Conservation (phyloP, 2,329 filamentous ascomycete species). For the Pyrenochaeta sp. region DNA sequence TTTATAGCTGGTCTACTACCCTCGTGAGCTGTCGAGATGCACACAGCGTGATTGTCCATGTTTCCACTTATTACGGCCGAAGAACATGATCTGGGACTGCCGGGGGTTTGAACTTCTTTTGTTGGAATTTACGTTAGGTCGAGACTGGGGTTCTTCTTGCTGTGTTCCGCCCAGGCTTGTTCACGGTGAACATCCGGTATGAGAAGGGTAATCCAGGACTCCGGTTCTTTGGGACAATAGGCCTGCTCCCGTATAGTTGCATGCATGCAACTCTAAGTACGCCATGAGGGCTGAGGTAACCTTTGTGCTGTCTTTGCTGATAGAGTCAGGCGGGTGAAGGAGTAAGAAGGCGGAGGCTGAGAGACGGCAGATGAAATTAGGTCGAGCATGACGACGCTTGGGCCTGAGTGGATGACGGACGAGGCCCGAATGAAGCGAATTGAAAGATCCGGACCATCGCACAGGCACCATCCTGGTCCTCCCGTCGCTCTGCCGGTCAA, state of each 20-base stretch:
- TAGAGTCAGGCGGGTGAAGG: neutral
- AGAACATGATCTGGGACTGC: too few species aligned
- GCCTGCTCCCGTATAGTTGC: neutral
- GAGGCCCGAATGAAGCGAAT: neutral
- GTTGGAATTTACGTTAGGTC: too few species aligned
- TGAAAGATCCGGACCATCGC: neutral
- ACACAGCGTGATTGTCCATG: too few species aligned
- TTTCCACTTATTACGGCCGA: too few species aligned
- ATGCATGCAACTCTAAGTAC: neutral
- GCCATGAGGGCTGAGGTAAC: too few species aligned
- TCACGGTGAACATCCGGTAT: neutral
- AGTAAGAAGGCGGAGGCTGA: neutral
- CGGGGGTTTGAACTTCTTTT: too few species aligned
- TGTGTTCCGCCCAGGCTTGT: neutral
- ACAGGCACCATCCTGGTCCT: neutral
- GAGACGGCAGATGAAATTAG: neutral
- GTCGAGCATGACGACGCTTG: neutral
- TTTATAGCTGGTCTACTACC: too few species aligned
- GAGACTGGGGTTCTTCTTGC: too few species aligned
- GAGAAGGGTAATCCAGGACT: neutral
- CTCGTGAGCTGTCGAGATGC: too few species aligned
- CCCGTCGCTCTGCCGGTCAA: neutral
- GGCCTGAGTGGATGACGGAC: too few species aligned
- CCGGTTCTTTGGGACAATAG: neutral
- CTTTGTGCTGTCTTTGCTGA: too few species aligned